Percentiles rank a stretch among this genome's conserved stretches.
These are phyloP conservation scores for Hypoxylon rubiginosum DNA, from an alignment of 2,329 filamentous ascomycete species.

Conservation along the genomic window DNA sequence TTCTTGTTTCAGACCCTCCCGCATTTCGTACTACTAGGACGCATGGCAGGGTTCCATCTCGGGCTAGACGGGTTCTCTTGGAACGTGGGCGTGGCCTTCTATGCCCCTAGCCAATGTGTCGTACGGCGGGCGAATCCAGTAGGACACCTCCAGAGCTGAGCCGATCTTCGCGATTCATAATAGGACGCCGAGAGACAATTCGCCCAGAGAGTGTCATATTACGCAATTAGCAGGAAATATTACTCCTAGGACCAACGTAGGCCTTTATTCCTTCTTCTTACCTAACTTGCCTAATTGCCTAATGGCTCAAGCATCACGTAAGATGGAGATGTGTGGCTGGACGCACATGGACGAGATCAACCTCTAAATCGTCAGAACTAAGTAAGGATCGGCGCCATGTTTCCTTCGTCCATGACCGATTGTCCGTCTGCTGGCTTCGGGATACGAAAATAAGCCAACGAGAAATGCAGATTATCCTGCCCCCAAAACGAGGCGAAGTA, in stretches of 20 bases:
- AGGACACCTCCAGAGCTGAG: background rate
- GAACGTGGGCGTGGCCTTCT: background rate
- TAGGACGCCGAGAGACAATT: background rate
- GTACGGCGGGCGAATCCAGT: background rate
- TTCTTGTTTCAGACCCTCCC: background rate
- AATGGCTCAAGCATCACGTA: background rate
- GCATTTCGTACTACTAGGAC: background rate
- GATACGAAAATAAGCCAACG: slow-evolving; percentile 5
- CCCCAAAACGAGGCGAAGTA: slow-evolving; percentile 4
- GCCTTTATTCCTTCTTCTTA: background rate
- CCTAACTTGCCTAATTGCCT: too few relatives aligned
- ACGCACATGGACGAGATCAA: background rate
- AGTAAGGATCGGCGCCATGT: background rate
- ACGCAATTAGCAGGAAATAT: background rate
- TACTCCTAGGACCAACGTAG: background rate
- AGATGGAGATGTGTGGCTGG: background rate
- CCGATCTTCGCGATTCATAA: background rate
- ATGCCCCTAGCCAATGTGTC: background rate
- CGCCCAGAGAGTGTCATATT: background rate
- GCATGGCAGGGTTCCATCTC: background rate
- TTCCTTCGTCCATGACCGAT: background rate
- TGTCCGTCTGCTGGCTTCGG: background rate
- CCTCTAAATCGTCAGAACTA: background rate
- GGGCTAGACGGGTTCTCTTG: background rate
- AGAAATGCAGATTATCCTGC: background rate